Evolutionary conservation across 352 stramenopile species (phyloP).

Genomic region (Pythium sp.): DNA sequence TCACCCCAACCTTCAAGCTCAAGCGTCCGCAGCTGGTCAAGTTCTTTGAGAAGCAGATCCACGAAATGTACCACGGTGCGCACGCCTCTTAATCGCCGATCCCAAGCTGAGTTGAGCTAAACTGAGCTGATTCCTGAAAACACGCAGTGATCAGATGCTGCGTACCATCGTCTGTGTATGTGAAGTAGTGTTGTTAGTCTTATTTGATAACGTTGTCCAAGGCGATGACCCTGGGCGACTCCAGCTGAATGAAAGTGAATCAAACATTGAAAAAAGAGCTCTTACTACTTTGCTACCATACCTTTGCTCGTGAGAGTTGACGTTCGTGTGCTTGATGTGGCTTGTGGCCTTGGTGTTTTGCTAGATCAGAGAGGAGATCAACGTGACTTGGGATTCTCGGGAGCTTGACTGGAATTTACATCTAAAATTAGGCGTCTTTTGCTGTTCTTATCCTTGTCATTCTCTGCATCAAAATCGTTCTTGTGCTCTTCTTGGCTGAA

Average conservation of each 20-base stretch:
- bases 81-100: background rate
- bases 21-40: constrained; percentile 91
- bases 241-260: too few species aligned
- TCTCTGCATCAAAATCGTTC: background rate
- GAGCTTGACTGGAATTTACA: background rate
- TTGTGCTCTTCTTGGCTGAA: background rate
- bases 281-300: background rate
- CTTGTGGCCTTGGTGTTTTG: background rate
- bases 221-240: background rate
- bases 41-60: constrained; percentile 78
- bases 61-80: constrained; percentile 63
- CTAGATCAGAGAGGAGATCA: background rate
- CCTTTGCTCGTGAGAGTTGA: background rate
- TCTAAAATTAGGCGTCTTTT: background rate
- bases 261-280: too few species aligned
- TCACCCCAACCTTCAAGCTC: constrained; percentile 97
- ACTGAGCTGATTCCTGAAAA: background rate
- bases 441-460: background rate
- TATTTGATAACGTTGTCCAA: background rate
- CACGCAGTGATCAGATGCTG: background rate
- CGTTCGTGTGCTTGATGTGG: background rate
- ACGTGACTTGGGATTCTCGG: background rate
- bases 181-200: background rate
- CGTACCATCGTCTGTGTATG: constrained; percentile 1
- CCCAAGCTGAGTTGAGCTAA: background rate